Evolutionary conservation across 306 rosid species (phyloP), one percentile per base, ranked within the genome.

Genomic region (Hippophae tibetana): DNA sequence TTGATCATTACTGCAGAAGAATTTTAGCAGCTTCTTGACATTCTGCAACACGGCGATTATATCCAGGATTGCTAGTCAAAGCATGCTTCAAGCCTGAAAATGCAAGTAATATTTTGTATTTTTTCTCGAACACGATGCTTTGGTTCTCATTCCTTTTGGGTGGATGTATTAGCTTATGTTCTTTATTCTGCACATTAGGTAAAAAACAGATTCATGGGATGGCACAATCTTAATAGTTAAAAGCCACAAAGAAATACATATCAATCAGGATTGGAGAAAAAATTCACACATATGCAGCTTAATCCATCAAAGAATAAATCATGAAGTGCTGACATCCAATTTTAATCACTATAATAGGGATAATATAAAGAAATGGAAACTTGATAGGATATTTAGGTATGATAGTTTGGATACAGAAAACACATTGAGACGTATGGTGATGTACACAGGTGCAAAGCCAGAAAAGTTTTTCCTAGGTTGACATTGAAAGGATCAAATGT

Each of bases 71-170:
- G 60, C 18, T 66, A 44, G 90, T 80, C 77, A 92, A 80, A 76
- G 92, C 83, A 7, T 88, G 86, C 83, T 80, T 92, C 80, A 92
- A 70, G 54, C 98, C 98, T 48, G 98, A 92, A 74, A 85, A 87
- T 54, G 95, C 98, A 80, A 92, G 67, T 72, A 92, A 65, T 77
- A 85, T 81, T 75, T 77, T 84, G 82, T 69, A 76, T 40, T 80
- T 72, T 72, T 78, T 76, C 13, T 57, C 80, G 57, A 57, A 71
- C 62, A 63, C 82, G 54, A 47, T 61, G 31, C 60, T 45, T 5
- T 67, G 47, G 67, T 61, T 55, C 64, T 73, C 72, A 69, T 65
- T 70, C 80, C 61, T 58, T 63, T 70, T 56, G 11, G 82, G 85
- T 54, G 60, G 75, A 44, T 67, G 82, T 53, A 88, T 68, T 40